These are phyloP conservation scores for Coniochaeta ligniaria DNA, from an alignment of 2,329 filamentous ascomycete species.

Conservation along the genomic window DNA sequence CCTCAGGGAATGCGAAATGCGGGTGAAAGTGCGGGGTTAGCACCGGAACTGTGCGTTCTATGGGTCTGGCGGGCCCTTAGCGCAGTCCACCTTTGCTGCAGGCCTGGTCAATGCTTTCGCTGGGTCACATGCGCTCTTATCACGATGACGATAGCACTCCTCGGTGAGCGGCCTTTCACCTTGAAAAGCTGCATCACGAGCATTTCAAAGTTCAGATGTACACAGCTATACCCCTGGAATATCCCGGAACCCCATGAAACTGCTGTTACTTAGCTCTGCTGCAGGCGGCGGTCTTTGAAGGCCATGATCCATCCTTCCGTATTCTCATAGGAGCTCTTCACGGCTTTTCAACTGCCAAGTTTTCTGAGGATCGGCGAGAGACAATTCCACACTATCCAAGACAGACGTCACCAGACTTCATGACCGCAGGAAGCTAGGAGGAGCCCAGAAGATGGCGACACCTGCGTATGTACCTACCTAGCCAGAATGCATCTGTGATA, in stretches of 20 bases:
- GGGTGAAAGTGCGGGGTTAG: slow-evolving; percentile 1
- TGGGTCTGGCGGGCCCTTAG: not conserved
- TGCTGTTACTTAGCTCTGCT: not conserved
- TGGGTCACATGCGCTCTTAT: not conserved
- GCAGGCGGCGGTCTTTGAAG: not conserved
- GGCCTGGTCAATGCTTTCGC: not conserved
- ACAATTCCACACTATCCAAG: not conserved
- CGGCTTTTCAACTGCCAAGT: not conserved
- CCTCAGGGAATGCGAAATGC: not conserved
- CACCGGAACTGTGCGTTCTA: not conserved
- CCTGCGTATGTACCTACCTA: not conserved
- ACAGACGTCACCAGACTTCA: not conserved
- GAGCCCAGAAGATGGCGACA: not conserved
- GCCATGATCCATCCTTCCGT: not conserved
- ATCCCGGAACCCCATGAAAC: not conserved
- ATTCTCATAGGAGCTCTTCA: not conserved
- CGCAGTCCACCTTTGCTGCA: not conserved
- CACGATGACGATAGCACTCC: not conserved
- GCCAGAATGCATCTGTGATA: not conserved
- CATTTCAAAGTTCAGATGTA: not conserved
- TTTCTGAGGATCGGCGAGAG: not conserved
- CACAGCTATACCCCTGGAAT: not conserved
- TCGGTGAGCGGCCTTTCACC: not conserved
- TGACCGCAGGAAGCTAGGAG: not conserved
- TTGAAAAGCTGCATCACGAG: not conserved